Evolutionary conservation across 805 yeast genomes (phyloP).

Genomic region (Candida ulmi): DNA sequence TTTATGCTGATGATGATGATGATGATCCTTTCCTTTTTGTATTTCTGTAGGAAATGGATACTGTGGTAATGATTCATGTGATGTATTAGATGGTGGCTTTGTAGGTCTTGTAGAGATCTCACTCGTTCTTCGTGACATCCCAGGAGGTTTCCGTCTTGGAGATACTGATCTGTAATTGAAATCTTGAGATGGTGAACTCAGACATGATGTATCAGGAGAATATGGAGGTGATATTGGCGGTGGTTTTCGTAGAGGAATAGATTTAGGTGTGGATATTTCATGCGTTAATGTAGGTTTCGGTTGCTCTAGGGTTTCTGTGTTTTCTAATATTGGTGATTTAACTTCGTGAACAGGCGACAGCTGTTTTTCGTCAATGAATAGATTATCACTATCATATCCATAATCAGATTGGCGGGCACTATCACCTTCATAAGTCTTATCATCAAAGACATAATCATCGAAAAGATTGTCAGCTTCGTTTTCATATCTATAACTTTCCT

Average conservation of each 20-base stretch:
- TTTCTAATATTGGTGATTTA: background rate
- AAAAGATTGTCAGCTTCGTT: background rate
- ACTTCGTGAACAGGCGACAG: background rate
- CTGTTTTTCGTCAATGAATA: background rate
- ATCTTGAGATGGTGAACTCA: background rate
- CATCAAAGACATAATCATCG: background rate
- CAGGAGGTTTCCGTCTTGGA: slow-evolving; percentile 21
- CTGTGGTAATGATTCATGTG: slow-evolving; percentile 15
- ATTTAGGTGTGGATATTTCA: too few relatives aligned
- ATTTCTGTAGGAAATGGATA: slow-evolving; percentile 13
- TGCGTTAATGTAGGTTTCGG: too few relatives aligned
- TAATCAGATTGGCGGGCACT: background rate
- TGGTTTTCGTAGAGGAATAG: slow-evolving; percentile 13
- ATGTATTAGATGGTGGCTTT: background rate
- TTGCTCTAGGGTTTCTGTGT: too few relatives aligned
- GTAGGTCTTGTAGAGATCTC: background rate
- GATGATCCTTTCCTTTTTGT: background rate
- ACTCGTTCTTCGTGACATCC: slow-evolving; percentile 3
- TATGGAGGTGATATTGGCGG: slow-evolving; percentile 19
- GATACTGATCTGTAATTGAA: slow-evolving; percentile 11
- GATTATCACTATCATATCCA: background rate
- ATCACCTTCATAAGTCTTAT: background rate
- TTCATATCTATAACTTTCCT: background rate
- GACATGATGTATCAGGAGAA: background rate
- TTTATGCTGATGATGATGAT: slow-evolving; percentile 4